Evolutionary conservation across 2,329 filamentous ascomycete species (phyloP), one percentile per base, ranked within the genome.

Genomic region (Chaetomiaceae sp.): DNA sequence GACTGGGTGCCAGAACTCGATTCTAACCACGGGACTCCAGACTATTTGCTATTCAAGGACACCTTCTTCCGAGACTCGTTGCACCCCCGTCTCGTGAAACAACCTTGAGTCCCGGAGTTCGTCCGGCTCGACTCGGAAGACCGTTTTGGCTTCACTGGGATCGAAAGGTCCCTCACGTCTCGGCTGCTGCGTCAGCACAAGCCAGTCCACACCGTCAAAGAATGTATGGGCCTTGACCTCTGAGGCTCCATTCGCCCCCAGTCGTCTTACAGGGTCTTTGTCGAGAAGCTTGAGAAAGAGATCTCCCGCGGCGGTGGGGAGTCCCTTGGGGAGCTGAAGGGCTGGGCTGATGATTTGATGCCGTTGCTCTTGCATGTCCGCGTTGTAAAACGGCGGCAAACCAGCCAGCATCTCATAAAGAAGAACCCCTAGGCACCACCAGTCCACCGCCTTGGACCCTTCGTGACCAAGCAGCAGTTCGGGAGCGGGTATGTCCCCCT

Each of bases 391-490:
- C 5, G 43, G 43, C 5, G 21, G 43, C n/a, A 45, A n/a, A 4
- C 43, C 43, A 5, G 43, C 37, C n/a, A 37, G n/a, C 43, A 45
- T 37, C 12, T 37, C 43, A n/a, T 37, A 37, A 5, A 45, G 14
- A 6, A 45, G 34, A 5, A 45, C 21, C 6, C 33, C 31, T 5
- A 45, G n/a, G 12, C 30, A 27, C 43, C 43, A 45, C 43, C 43
- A 45, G 31, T 45, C 43, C 5, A 31, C 43, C 10, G 20, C 19
- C 9, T 20, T 27, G 5, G 21, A 27, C 5, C 12, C 23, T 4
- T 4, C 14, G 13, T 14, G 9, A 10, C 20, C n/a, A 21, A 23
- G 33, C 23, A 45, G 43, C 13, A 27, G 17, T 37, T 45, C 43
- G 10, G 43, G 21, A 13, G 43, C 43, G 8, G 43, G 43, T 27